Conservation (phyloP, 306 rosid species). For the Vigna angularis region DNA sequence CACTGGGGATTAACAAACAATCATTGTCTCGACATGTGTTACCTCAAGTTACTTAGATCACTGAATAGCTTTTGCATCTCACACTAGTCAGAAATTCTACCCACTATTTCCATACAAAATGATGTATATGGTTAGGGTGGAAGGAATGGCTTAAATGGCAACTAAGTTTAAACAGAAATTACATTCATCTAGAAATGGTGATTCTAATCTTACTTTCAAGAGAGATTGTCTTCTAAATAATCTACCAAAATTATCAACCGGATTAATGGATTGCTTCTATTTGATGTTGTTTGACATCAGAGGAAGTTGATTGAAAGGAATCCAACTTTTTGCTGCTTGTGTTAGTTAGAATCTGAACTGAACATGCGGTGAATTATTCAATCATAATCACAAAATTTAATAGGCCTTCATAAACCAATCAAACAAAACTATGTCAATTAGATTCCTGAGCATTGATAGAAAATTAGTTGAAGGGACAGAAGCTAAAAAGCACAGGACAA, state of each 20-base stretch:
- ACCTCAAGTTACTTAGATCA: slow-evolving; percentile 17
- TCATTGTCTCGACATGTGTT: slow-evolving; percentile 33
- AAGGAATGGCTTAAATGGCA: no score
- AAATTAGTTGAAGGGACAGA: slow-evolving; percentile 13
- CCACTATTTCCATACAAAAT: slow-evolving; percentile 20
- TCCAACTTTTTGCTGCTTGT: no score
- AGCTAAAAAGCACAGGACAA: slow-evolving; percentile 18
- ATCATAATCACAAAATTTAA: slow-evolving; percentile 21
- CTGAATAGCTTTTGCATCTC: slow-evolving; percentile 27
- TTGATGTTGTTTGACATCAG: no score
- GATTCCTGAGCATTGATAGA: slow-evolving; percentile 1
- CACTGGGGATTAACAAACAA: slow-evolving; percentile 59
- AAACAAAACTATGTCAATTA: slow-evolving; percentile 12
- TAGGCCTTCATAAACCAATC: not conserved
- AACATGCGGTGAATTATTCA: slow-evolving; percentile 11
- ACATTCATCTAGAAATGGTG: no score
- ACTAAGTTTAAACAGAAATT: no score
- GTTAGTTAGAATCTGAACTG: slow-evolving; percentile 22
- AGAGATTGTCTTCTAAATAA: no score
- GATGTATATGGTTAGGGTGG: no score
- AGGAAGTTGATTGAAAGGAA: no score
- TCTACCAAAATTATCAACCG: no score
- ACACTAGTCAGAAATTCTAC: slow-evolving; percentile 10
- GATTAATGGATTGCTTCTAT: no score
- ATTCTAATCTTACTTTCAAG: no score